Evolutionary conservation across 1,139 yeast species (phyloP), one percentile per base, ranked within the genome.

Genomic region (Candida glucosophila): DNA sequence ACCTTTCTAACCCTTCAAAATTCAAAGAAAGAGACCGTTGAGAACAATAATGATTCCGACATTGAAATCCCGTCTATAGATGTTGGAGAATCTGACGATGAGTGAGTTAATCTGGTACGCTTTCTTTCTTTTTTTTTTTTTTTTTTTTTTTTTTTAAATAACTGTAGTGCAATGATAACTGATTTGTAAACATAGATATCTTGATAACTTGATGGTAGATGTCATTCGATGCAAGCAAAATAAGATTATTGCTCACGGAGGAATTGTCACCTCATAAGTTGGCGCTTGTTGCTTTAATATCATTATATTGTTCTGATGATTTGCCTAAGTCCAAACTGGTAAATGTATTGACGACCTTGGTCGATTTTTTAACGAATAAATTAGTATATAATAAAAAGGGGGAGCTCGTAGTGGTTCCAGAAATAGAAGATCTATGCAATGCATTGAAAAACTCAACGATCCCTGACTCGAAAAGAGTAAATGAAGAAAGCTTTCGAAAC

Each of bases 201-300:
- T n/a, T n/a, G n/a, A n/a, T n/a, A n/a, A n/a, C n/a, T n/a, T n/a
- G n/a, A n/a, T n/a, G n/a, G n/a, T n/a, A n/a, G n/a, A n/a, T n/a
- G n/a, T n/a, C n/a, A n/a, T n/a, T n/a, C n/a, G n/a, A n/a, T n/a
- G n/a, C n/a, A n/a, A n/a, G n/a, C n/a, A n/a, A n/a, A 20, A 25
- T 26, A 5, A 34, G 33, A 25, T 36, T 46, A 16, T 36, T 48
- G 3, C 34, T 55, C 14, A 45, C 58, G 3, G 63, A 57, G 29
- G 60, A 52, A 30, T 34, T 58, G 9, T 53, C 61, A 11, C 64
- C 65, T 4, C 58, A 52, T 24, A 55, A 51, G 24, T 42, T 59
- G 6, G 52, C 59, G 7, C 31, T 57, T 2, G 35, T 55, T 6
- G 34, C 47, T 12, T 34, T 50, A 7, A 36, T 47, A 6, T 38